A percentile compares a stretch with the other conserved stretches of the same genome.
These are phyloP conservation scores for Tuctoria greenei DNA, from an alignment of 176 grass and related monocot genomes.

Conservation along the genomic window DNA sequence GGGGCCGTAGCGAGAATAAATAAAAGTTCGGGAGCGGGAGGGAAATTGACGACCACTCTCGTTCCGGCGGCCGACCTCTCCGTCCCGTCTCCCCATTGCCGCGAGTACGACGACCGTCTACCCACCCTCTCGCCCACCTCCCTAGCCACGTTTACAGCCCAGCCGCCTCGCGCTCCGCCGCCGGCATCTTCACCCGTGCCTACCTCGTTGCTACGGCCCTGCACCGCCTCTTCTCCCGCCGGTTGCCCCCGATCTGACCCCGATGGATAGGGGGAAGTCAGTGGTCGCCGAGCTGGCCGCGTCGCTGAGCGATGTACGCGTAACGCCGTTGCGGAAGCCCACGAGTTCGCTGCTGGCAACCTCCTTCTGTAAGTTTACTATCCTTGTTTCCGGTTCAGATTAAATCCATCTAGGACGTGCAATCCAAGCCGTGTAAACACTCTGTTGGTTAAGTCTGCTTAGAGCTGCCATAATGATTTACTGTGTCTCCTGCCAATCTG, in stretches of 20 bases:
- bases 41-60: conserved; percentile 1
- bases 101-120: not conserved
- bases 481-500: not conserved
- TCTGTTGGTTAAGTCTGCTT: not conserved
- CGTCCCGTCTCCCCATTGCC: not conserved
- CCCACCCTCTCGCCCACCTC: not conserved
- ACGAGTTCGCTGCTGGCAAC: not conserved
- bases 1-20: not conserved
- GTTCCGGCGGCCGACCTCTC: conserved; percentile 11
- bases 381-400: not conserved
- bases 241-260: not conserved
- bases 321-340: conserved; percentile 34
- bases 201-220: not conserved
- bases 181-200: not conserved
- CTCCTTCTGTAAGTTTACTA: conserved; percentile 47
- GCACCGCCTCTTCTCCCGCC: not conserved
- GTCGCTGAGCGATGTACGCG: conserved; percentile 56
- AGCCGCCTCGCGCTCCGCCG: not conserved
- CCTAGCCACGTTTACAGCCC: not conserved
- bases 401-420: not conserved
- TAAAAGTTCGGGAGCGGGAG: not conserved
- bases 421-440: not conserved
- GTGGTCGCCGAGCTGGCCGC: conserved; percentile 43
- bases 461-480: not conserved
- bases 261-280: conserved; percentile 68